phyloP scores from a whole-genome alignment of 2,329 filamentous ascomycete genomes.

The Cordyceps cateniannulata region DNA sequence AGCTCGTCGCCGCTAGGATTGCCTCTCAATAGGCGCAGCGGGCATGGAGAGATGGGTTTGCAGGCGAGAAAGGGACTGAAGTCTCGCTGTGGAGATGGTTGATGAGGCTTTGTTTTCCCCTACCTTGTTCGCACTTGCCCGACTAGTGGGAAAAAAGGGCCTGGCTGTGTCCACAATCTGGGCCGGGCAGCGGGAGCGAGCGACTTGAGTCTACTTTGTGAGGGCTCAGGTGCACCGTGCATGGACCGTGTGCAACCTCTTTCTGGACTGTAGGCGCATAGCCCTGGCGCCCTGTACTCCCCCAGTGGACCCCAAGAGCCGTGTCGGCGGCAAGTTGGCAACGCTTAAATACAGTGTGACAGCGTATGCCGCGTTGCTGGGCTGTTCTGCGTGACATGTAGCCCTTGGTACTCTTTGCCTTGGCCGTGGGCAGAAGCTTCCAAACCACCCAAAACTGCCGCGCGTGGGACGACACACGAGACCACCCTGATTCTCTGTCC shows the following conservation, averaged over 20 bases:
- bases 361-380: neutral
- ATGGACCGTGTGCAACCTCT: neutral
- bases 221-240: neutral
- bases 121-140: constrained; percentile 27
- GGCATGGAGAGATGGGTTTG: constrained; percentile 25
- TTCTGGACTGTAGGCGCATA: neutral
- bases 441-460: constrained; percentile 10
- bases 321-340: neutral
- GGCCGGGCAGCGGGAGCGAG: constrained; percentile 14
- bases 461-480: constrained; percentile 9
- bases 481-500: neutral
- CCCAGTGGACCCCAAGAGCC: neutral
- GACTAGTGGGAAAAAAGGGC: constrained; percentile 23
- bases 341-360: neutral
- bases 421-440: constrained; percentile 3
- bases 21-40: constrained; percentile 34
- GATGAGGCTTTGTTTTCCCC: constrained; percentile 38
- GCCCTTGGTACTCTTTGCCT: neutral
- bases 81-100: constrained; percentile 26
- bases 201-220: constrained; percentile 9
- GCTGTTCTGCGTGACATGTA: neutral
- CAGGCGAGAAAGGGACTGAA: constrained; percentile 18
- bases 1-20: constrained; percentile 32
- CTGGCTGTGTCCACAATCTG: constrained; percentile 18
- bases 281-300: neutral